A percentile compares a stretch with the other conserved stretches of the same genome.
Evolutionary conservation across 2,329 filamentous ascomycete genomes (phyloP).

Genomic region (Aspergillus udagawae): DNA sequence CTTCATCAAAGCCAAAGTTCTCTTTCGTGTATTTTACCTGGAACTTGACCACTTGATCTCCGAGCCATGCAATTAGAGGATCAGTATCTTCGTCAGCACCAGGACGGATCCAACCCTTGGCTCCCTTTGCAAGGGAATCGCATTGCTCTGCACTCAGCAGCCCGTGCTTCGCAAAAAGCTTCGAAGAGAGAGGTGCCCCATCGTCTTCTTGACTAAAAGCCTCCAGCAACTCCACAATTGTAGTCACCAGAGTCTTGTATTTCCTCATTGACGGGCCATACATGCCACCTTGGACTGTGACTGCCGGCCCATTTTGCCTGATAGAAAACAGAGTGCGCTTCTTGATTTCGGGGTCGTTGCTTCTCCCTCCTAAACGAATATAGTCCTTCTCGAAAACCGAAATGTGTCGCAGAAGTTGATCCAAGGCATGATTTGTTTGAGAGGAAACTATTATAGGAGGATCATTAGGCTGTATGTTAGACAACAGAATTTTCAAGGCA

Average conservation of each 20-base stretch:
- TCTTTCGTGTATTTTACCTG: conserved; percentile 44
- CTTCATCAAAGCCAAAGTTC: conserved; percentile 51
- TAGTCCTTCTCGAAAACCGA: conserved; percentile 60
- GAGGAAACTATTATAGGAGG: conserved; percentile 74
- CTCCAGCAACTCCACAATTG: conserved; percentile 40
- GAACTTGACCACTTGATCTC: conserved; percentile 47
- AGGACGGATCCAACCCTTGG: conserved; percentile 40
- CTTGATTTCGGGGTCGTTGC: conserved; percentile 62
- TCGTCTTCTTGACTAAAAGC: conserved; percentile 37
- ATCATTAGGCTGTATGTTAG: conserved; percentile 53
- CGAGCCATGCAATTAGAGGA: conserved; percentile 55
- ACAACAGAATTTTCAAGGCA: conserved; percentile 62
- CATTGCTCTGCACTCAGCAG: conserved; percentile 63
- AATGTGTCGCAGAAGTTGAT: conserved; percentile 70
- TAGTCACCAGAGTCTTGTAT: conserved; percentile 42
- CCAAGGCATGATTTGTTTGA: conserved; percentile 86
- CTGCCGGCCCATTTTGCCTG: conserved; percentile 34
- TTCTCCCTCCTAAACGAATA: conserved; percentile 65
- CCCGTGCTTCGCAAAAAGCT: conserved; percentile 50
- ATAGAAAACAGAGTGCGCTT: conserved; percentile 64
- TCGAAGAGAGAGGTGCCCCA: conserved; percentile 49
- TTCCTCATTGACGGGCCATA: conserved; percentile 36
- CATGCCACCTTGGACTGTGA: conserved; percentile 38
- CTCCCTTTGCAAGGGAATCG: conserved; percentile 54
- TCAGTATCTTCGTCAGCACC: conserved; percentile 25